Evolutionary conservation across 1,284 basidiomycete genomes (phyloP).

Genomic region (Acaromyces ingoldii): DNA sequence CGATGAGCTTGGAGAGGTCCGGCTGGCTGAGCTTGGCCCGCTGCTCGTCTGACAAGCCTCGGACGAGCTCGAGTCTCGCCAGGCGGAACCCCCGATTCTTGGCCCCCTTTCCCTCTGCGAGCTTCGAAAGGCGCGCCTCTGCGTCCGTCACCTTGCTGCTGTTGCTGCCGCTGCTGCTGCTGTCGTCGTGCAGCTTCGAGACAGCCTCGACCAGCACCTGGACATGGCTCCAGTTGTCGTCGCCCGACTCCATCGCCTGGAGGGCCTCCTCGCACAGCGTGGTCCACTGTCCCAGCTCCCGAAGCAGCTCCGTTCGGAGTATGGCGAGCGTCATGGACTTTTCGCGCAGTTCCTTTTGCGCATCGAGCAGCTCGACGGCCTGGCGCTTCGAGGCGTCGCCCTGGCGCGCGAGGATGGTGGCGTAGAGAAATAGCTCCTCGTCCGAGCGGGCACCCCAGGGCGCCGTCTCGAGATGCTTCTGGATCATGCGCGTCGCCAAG

Average conservation of each 20-base stretch:
- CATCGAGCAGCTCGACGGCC: slow-evolving; percentile 66
- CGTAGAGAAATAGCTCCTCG: slow-evolving; percentile 70
- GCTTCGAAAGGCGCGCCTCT: not conserved
- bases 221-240: slow-evolving; percentile 42
- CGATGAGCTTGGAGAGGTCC: slow-evolving; percentile 21
- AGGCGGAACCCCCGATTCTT: slow-evolving; percentile 39
- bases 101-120: slow-evolving; percentile 48
- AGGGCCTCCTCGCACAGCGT: slow-evolving; percentile 68
- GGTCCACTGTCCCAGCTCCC: slow-evolving; percentile 25
- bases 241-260: slow-evolving; percentile 35
- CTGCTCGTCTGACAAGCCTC: too few species aligned
- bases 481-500: slow-evolving; percentile 62
- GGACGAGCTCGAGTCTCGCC: slow-evolving; percentile 55
- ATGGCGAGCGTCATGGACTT: slow-evolving; percentile 65
- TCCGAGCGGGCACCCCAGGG: slow-evolving; percentile 64
- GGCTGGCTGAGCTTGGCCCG: slow-evolving; percentile 9
- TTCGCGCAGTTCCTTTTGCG: slow-evolving; percentile 63
- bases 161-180: not conserved
- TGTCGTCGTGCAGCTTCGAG: not conserved
- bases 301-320: slow-evolving; percentile 35
- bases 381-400: slow-evolving; percentile 32
- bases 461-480: slow-evolving; percentile 65
- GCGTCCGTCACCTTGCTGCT: not conserved
- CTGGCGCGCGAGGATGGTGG: slow-evolving; percentile 67
- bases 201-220: slow-evolving; percentile 45